Conservation (phyloP, 176 grass and related monocot species). For the Rhynchospora pubera region DNA sequence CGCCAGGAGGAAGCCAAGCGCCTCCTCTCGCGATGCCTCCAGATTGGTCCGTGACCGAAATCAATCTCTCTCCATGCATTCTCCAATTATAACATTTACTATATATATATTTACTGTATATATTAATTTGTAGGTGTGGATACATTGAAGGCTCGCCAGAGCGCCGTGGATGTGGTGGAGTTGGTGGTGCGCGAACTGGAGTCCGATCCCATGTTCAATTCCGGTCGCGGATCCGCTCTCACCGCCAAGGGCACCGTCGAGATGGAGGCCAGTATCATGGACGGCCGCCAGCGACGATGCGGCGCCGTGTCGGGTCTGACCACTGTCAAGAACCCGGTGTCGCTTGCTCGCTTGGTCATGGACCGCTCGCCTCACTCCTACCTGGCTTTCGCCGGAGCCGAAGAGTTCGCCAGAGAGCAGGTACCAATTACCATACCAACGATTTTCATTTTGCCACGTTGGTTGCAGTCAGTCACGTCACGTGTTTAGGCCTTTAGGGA, state of each 20-base stretch:
- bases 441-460: not conserved
- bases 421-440: slow-evolving; percentile 26
- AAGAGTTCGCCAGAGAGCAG: slow-evolving; percentile 81
- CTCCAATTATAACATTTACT: no score
- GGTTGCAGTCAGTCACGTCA: not conserved
- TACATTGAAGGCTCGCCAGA: slow-evolving; percentile 12
- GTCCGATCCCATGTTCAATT: slow-evolving; percentile 87
- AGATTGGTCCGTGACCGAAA: not conserved
- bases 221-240: slow-evolving; percentile 66
- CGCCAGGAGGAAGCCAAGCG: slow-evolving; percentile 65
- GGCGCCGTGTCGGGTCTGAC: slow-evolving; percentile 83
- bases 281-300: slow-evolving; percentile 65
- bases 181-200: slow-evolving; percentile 79
- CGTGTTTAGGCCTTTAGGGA: not conserved
- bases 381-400: slow-evolving; percentile 84
- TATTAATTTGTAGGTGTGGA: slow-evolving; percentile 26
- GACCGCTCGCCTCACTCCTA: slow-evolving; percentile 87
- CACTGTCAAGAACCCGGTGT: slow-evolving; percentile 78
- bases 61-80: no score
- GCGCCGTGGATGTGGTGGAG: slow-evolving; percentile 64
- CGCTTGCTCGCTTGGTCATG: slow-evolving; percentile 75
- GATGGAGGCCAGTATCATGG: slow-evolving; percentile 99
- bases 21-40: slow-evolving; percentile 65
- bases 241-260: slow-evolving; percentile 73
- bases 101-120: no score